phyloP scores from a whole-genome alignment of 2,329 filamentous ascomycete species.

The Colletotrichum liriopes region DNA sequence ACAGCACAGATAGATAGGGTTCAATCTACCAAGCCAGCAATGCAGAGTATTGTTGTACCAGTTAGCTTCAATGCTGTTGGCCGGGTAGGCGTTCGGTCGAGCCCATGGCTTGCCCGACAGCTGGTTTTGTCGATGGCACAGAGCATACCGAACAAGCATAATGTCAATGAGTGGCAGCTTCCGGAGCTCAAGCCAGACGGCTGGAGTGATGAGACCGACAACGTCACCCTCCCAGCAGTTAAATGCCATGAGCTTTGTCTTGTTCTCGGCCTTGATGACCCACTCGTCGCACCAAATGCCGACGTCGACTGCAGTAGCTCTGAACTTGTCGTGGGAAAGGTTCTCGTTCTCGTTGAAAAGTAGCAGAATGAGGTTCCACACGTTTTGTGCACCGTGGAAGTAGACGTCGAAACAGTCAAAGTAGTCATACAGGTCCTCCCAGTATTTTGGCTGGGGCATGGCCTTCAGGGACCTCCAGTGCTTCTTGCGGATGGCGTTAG shows the following conservation, averaged over 20 bases:
- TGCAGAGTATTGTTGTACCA: slow-evolving; percentile 49
- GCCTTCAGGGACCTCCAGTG: slow-evolving; percentile 55
- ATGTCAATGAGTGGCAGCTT: slow-evolving; percentile 50
- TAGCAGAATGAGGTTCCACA: slow-evolving; percentile 62
- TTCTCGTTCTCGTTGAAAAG: slow-evolving; percentile 59
- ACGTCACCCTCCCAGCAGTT: slow-evolving; percentile 46
- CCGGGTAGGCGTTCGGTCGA: slow-evolving; percentile 1
- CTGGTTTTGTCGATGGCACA: slow-evolving; percentile 51
- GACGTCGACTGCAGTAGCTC: slow-evolving; percentile 48
- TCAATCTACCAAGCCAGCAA: slow-evolving; percentile 56
- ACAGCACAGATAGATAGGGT: neutral
- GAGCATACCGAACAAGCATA: slow-evolving; percentile 51
- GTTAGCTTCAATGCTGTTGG: slow-evolving; percentile 49
- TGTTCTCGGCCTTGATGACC: slow-evolving; percentile 51
- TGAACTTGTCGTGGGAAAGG: slow-evolving; percentile 49
- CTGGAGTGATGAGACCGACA: slow-evolving; percentile 47
- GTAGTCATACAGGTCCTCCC: slow-evolving; percentile 62
- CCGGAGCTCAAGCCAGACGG: slow-evolving; percentile 51
- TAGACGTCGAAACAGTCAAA: slow-evolving; percentile 67
- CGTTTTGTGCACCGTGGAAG: slow-evolving; percentile 62
- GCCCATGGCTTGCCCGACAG: slow-evolving; percentile 28
- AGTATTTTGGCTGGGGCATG: slow-evolving; percentile 52
- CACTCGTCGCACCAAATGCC: slow-evolving; percentile 57
- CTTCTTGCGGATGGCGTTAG: slow-evolving; percentile 56
- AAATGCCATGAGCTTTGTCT: slow-evolving; percentile 51